These are phyloP conservation scores for Colletotrichum plurivorum DNA, from an alignment of 2,329 filamentous ascomycete species.

Conservation along the genomic window DNA sequence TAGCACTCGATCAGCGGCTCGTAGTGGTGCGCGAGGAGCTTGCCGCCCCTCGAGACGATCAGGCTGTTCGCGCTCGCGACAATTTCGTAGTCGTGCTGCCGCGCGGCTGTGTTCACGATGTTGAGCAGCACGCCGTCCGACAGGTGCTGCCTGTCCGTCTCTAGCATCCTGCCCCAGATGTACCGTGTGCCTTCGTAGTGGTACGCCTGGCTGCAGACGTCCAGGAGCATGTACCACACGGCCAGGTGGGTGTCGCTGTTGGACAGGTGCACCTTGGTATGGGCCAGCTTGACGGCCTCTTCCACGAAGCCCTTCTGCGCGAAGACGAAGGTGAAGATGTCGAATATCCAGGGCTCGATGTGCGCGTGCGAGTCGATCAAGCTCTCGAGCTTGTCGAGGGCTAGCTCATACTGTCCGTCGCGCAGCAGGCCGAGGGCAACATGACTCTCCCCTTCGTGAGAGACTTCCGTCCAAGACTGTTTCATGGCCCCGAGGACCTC, in stretches of 20 bases:
- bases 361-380: constrained; percentile 70
- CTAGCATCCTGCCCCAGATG: constrained; percentile 73
- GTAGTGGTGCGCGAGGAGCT: constrained; percentile 79
- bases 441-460: constrained; percentile 74
- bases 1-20: constrained; percentile 84
- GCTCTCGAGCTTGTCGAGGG: constrained; percentile 77
- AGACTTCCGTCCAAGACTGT: constrained; percentile 76
- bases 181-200: constrained; percentile 76
- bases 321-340: constrained; percentile 82
- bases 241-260: constrained; percentile 54
- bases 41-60: constrained; percentile 70
- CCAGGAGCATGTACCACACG: constrained; percentile 81
- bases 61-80: constrained; percentile 79
- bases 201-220: constrained; percentile 75
- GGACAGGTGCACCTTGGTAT: constrained; percentile 61
- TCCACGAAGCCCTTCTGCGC: constrained; percentile 81
- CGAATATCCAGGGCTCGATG: constrained; percentile 81
- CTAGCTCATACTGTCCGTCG: constrained; percentile 87
- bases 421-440: constrained; percentile 82
- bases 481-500: constrained; percentile 82
- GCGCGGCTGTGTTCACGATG: constrained; percentile 80
- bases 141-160: constrained; percentile 70
- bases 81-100: constrained; percentile 75
- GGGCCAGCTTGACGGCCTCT: constrained; percentile 79
- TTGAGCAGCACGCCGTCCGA: constrained; percentile 76